These are phyloP conservation scores for Pseudonectria buxi DNA, from an alignment of 2,329 filamentous ascomycete genomes.

Conservation along the genomic window DNA sequence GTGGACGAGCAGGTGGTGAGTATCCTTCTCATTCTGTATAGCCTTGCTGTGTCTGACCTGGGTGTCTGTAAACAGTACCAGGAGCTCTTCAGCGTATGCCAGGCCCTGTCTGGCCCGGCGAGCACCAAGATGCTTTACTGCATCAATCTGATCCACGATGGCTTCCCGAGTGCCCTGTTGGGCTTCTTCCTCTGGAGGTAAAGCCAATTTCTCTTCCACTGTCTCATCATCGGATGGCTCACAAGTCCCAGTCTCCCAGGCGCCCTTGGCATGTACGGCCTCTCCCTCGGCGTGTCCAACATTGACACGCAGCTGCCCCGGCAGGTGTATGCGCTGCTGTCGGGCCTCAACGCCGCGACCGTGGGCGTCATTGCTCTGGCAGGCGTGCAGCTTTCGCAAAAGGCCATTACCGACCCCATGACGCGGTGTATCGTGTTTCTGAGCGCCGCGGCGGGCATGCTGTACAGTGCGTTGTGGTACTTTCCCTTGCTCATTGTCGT, in stretches of 20 bases:
- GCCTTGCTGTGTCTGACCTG: neutral
- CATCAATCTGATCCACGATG: slow-evolving; percentile 57
- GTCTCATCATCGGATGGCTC: neutral
- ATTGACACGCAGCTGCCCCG: slow-evolving; percentile 53
- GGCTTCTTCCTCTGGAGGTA: slow-evolving; percentile 51
- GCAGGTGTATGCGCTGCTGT: slow-evolving; percentile 61
- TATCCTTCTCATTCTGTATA: neutral
- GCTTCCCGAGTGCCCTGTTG: slow-evolving; percentile 49
- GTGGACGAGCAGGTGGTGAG: slow-evolving; percentile 60
- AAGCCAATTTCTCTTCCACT: no score
- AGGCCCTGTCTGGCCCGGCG: slow-evolving; percentile 60
- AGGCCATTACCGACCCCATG: slow-evolving; percentile 58
- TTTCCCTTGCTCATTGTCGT: slow-evolving; percentile 58
- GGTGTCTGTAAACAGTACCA: slow-evolving; percentile 46
- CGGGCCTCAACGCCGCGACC: slow-evolving; percentile 64
- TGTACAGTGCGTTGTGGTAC: slow-evolving; percentile 70
- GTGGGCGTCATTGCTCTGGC: slow-evolving; percentile 67
- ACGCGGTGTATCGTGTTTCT: slow-evolving; percentile 59
- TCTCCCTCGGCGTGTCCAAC: slow-evolving; percentile 57
- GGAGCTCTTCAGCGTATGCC: slow-evolving; percentile 63
- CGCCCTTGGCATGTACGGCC: slow-evolving; percentile 61
- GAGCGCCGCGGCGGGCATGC: slow-evolving; percentile 55
- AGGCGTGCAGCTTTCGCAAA: slow-evolving; percentile 59
- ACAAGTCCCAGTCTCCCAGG: slow-evolving; percentile 48
- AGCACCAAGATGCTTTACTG: slow-evolving; percentile 68